Base-by-base conservation (phyloP, 768 basidiomycete species). In the Boletus barrowsii region DNA sequence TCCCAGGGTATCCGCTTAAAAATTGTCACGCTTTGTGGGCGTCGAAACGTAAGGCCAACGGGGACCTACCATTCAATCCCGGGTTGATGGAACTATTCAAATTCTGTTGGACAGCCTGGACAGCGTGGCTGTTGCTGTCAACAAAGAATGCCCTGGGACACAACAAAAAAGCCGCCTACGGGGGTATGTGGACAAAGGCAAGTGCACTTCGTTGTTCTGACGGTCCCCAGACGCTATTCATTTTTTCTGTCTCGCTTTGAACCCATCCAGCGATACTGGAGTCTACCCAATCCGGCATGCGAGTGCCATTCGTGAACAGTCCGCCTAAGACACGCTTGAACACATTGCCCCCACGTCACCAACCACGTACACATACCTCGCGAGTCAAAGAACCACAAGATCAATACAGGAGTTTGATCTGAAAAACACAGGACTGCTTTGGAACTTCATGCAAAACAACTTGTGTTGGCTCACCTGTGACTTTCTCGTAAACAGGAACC, bases 321-420 rank as follows among this genome's bases (percentile, higher is more conserved):
- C 86, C 87, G 32, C 84, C 84, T 70, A 46, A 42, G 9, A 58
- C 10, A 24, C 14, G 17, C 3, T 3, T 69, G 32, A 65, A 56
- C n/a, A 22, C 33, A 9, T 14, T 8, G 20, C 24, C 5, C 26
- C 14, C 4, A 24, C 5, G n/a, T 41, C 32, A 3, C 18, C 17
- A 9, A 39, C 20, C 30, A 35, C 18, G 29, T 10, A 32, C 44
- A 17, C 42, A 14, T 63, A 82, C 84, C 84, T 55, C 87, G 76
- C 3, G 88, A 89, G 68, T 90, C 88, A 59, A 90, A 90, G 71
- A 88, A 87, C 68, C 87, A 90, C 5, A 89, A 67, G 44, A 90
- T 67, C 10, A 88, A 72, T 4, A 69, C 72, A 4, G 87, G 87
- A 6, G 65, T 57, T 2, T 29, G n/a, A 66, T 86, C 68, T 69